These are phyloP conservation scores for Amanita fuliginea DNA, from an alignment of 768 basidiomycete species.

Conservation along the genomic window DNA sequence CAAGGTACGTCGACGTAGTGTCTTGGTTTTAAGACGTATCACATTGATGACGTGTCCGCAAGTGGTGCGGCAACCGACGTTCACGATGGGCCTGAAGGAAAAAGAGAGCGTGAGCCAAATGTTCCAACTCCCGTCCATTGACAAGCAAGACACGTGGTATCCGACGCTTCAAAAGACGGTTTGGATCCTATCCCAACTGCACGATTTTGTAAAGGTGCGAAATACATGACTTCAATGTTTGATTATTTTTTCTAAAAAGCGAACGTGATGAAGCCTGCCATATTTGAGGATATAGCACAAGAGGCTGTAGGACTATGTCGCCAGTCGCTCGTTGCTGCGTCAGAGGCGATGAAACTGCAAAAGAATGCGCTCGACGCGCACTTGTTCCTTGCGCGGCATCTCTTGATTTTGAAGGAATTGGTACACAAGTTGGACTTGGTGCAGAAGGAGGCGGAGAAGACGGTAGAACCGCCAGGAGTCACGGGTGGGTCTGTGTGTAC, in stretches of 20 bases:
- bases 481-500: slow-evolving; percentile 31
- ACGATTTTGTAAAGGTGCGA: slow-evolving; percentile 84
- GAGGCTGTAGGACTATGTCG: slow-evolving; percentile 81
- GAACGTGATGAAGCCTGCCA: slow-evolving; percentile 45
- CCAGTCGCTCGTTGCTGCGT: slow-evolving; percentile 66
- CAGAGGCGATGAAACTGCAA: slow-evolving; percentile 47
- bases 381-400: slow-evolving; percentile 83
- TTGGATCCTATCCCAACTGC: slow-evolving; percentile 85
- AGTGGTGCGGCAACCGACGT: slow-evolving; percentile 36
- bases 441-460: slow-evolving; percentile 30
- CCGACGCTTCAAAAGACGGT: slow-evolving; percentile 81
- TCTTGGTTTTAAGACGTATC: slow-evolving; percentile 13
- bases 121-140: slow-evolving; percentile 59
- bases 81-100: slow-evolving; percentile 41
- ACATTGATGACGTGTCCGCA: neutral
- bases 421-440: slow-evolving; percentile 62
- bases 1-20: slow-evolving; percentile 28
- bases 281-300: slow-evolving; percentile 94
- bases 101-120: slow-evolving; percentile 61
- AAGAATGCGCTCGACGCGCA: slow-evolving; percentile 52
- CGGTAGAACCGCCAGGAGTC: slow-evolving; percentile 24
- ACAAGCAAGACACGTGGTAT: slow-evolving; percentile 83
- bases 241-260: neutral
- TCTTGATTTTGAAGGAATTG: slow-evolving; percentile 88
- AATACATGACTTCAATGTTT: neutral